Evolutionary conservation across 1,284 basidiomycete species (phyloP).

Genomic region (Amylostereum areolatum): DNA sequence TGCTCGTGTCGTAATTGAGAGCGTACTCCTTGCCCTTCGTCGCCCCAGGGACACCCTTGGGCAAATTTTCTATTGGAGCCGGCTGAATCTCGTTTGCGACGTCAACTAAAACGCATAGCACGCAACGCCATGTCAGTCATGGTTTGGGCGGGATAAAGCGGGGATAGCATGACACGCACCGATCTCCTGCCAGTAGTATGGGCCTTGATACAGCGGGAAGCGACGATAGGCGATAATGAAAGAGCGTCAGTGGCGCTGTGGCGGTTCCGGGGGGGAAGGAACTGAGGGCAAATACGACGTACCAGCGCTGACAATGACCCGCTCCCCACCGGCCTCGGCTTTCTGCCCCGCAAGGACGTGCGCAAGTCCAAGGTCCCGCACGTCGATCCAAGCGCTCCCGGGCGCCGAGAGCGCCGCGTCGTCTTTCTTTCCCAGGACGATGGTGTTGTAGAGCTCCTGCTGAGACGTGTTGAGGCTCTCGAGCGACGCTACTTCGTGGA

Average conservation of each 20-base stretch:
- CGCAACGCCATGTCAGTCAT: neutral
- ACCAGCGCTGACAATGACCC: slow-evolving; percentile 46
- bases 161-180: slow-evolving; percentile 12
- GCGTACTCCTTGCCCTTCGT: slow-evolving; percentile 23
- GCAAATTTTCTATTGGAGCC: slow-evolving; percentile 13
- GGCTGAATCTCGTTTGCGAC: slow-evolving; percentile 8
- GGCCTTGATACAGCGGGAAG: neutral
- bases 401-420: slow-evolving; percentile 10
- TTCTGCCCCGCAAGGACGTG: slow-evolving; percentile 50
- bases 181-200: slow-evolving; percentile 26
- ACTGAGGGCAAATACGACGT: slow-evolving; percentile 1
- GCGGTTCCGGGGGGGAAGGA: no score
- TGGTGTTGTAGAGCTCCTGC: slow-evolving; percentile 25
- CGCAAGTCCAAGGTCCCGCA: slow-evolving; percentile 55
- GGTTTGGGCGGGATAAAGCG: neutral
- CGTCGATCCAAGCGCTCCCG: slow-evolving; percentile 44
- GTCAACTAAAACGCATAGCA: neutral
- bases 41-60: slow-evolving; percentile 16
- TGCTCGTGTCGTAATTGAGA: slow-evolving; percentile 25
- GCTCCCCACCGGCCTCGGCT: slow-evolving; percentile 51
- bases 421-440: slow-evolving; percentile 22
- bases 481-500: slow-evolving; percentile 43
- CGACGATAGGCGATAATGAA: neutral
- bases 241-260: neutral
- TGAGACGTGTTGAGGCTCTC: slow-evolving; percentile 49